Base-by-base conservation (phyloP, 176 grass and related monocot genomes). In the Oryza glumipatula region DNA sequence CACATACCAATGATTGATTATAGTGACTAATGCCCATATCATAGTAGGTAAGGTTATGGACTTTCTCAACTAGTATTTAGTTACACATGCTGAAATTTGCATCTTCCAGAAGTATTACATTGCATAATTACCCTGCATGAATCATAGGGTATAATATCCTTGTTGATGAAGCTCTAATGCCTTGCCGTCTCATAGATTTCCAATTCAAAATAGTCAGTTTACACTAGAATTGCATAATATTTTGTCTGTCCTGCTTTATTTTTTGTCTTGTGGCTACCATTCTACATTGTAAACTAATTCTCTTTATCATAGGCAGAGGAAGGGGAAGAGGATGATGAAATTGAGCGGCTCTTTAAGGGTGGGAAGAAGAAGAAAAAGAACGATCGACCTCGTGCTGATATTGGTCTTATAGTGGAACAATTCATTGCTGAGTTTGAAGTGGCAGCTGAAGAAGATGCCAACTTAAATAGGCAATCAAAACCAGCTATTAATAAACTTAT, bases 381-480 rank as follows among this genome's bases (percentile, higher is more conserved):
- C 70, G 96, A 99, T 45, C 91, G 92, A 56, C 89, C 93, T 5
- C 96, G 88, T 83, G 89, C 88, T 78, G 93, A 99, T 84, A 95
- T 99, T 87, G 91, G 91, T 82, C 78, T 94, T 85, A 90, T 99
- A 65, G 89, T 99, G 36, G 96, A 99, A 71, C 94, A 99, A 64
- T 81, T 96, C 67, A 99, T 99, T 89, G 96, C 93, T 65, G 91
- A 99, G 83, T 90, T 99, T 11, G 96, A 99, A 81, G 96, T 99
- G 19, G 87, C 88, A 9, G 88, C 93, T 75, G 96, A 99, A 87
- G 93, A 96, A 89, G 96, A 99, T 92, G 96, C 96, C 26, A 94
- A 88, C 81, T 60, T 99, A 82, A 94, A 99, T 78, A 96, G 96
- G 75, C 93, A 96, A 76, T 92, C 88, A 45, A 96, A 99, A 81